phyloP scores from a whole-genome alignment of 768 basidiomycete species.

The Kwoniella dendrophila region DNA sequence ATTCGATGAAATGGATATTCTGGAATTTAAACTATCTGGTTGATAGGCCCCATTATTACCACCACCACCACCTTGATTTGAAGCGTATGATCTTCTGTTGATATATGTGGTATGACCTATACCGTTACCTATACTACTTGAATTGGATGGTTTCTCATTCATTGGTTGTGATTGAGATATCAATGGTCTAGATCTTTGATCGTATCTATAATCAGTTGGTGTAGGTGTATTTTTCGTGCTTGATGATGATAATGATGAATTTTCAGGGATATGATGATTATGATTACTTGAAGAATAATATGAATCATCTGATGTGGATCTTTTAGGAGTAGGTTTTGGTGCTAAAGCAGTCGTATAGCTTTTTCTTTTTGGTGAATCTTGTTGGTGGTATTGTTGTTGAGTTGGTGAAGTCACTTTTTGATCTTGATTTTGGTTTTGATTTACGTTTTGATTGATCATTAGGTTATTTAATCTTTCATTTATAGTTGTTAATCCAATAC shows the following conservation, averaged over 20 bases:
- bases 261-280: not conserved
- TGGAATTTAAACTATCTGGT: slow-evolving; percentile 5
- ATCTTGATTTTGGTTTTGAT: no score
- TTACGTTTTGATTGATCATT: no score
- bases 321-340: slow-evolving; percentile 22
- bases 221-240: no score
- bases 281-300: not conserved
- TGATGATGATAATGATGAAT: no score
- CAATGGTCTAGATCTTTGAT: not conserved
- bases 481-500: no score
- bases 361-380: slow-evolving; percentile 13
- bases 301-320: slow-evolving; percentile 27
- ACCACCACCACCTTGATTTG: not conserved
- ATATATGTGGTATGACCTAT: slow-evolving; percentile 23
- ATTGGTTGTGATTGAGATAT: not conserved
- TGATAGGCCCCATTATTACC: not conserved
- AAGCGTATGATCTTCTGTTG: slow-evolving; percentile 16
- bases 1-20: not conserved
- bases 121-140: not conserved
- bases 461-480: no score
- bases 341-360: slow-evolving; percentile 45
- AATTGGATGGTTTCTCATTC: not conserved
- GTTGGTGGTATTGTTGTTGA: no score
- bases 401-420: no score
- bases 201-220: not conserved